phyloP scores from a whole-genome alignment of 805 yeast species.

The Candida montana region DNA sequence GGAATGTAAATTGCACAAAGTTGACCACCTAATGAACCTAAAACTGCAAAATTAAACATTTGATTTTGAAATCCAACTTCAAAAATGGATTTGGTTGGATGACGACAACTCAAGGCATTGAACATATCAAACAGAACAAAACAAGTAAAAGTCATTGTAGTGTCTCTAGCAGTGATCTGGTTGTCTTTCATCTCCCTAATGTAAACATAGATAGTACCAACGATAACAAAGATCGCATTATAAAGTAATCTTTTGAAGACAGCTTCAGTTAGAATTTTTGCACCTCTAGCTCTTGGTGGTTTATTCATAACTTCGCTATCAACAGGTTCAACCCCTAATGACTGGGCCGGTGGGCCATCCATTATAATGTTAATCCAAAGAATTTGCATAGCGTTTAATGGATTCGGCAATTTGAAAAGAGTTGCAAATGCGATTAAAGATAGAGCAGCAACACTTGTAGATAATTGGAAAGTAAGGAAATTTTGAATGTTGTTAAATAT shows the following conservation, averaged over 20 bases:
- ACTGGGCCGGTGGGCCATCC: conserved; percentile 99
- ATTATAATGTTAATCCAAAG: conserved; percentile 94
- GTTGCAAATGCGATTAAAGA: conserved; percentile 86
- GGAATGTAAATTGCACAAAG: conserved; percentile 90
- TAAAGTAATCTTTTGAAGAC: conserved; percentile 70
- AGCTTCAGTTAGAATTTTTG: conserved; percentile 68
- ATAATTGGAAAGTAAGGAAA: conserved; percentile 89
- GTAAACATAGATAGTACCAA: conserved; percentile 88
- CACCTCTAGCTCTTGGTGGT: conserved; percentile 91
- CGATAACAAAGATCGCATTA: conserved; percentile 67
- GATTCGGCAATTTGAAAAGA: conserved; percentile 82
- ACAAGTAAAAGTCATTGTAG: conserved; percentile 98
- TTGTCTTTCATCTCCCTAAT: conserved; percentile 81
- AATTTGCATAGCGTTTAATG: conserved; percentile 97
- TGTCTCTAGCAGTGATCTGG: conserved; percentile 85
- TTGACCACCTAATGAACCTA: conserved; percentile 85
- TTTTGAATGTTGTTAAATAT: conserved; percentile 93
- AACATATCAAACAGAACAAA: conserved; percentile 96
- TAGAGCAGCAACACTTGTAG: conserved; percentile 93
- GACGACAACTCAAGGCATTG: conserved; percentile 92
- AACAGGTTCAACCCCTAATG: conserved; percentile 95
- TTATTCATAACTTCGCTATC: conserved; percentile 92
- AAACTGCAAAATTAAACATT: conserved; percentile 92
- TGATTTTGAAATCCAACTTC: conserved; percentile 74
- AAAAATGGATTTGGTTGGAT: conserved; percentile 75